Base-by-base conservation (phyloP, 177 flowering plant species). In the Telopea speciosissima region DNA sequence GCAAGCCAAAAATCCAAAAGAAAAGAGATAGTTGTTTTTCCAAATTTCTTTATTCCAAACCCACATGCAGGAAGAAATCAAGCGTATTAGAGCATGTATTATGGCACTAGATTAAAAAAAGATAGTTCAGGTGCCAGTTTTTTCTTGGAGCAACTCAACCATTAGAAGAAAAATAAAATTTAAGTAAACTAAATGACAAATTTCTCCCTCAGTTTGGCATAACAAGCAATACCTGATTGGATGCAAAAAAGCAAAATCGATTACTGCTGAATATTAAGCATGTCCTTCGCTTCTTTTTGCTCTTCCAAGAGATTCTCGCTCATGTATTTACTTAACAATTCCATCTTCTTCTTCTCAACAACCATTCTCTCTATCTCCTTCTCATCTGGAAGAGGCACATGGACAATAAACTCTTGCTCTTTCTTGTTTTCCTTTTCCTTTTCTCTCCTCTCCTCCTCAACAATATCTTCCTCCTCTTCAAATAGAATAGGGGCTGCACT, bases 331-430 rank as follows among this genome's bases (percentile, higher is more conserved):
- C 81, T 87, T 83, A 93, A 70, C 63, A 93, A 74, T 69, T 93
- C 98, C 86, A 70, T 83, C 88, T 93, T 93, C 86, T 93, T 93
- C 95, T 87, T 93, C 90, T 92, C 93, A 70, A 93, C 76, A 49
- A 93, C 86, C 93, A 90, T 92, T 78, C 80, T 90, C 84, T 90
- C 97, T 67, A 93, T 92, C 85, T 93, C 98, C 83, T 86, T 87
- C 79, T 88, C 96, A 77, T 93, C 97, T 0, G 98, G 97, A 78
- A 93, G 75, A 0, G 98, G 94, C 71, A 93, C 97, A 28, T 93
- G 97, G 12, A 81, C 98, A 62, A 92, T 84, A 83, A 93, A 90
- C 82, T 93, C 93, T 71, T 76, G 81, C 76, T 81, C 85, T 68
- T 74, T 79, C 72, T 72, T 76, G 44, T 25, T 73, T 75, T 70